Percentiles rank a stretch among this genome's conserved stretches.
Evolutionary conservation across 2,329 filamentous ascomycete genomes (phyloP).

Genomic region (Nectriaceae sp.): DNA sequence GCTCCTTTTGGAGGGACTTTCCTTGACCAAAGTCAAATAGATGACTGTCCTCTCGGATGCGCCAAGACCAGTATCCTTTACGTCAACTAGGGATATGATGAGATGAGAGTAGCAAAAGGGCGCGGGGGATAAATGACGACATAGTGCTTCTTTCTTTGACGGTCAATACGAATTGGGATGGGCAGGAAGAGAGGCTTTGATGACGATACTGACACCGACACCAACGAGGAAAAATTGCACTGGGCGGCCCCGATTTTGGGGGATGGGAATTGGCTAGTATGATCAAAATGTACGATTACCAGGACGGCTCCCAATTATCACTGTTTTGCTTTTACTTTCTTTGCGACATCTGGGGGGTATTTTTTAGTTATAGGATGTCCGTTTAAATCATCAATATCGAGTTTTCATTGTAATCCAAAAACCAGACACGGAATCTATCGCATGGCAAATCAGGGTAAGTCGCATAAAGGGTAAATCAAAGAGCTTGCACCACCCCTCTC

Average conservation of each 20-base stretch:
- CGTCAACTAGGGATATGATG: constrained; percentile 15
- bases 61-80: constrained; percentile 15
- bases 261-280: constrained; percentile 25
- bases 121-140: constrained; percentile 22
- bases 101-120: constrained; percentile 18
- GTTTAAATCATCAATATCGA: not conserved
- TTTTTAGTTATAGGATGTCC: not conserved
- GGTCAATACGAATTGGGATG: constrained; percentile 13
- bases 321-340: constrained; percentile 13
- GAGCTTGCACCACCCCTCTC: too few species aligned
- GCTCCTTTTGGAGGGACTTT: constrained; percentile 32
- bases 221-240: constrained; percentile 17
- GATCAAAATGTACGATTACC: constrained; percentile 31
- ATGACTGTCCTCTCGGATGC: constrained; percentile 26
- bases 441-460: not conserved
- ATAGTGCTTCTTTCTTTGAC: constrained; percentile 21
- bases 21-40: constrained; percentile 39
- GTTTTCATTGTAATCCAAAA: not conserved
- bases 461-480: too few species aligned
- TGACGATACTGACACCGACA: constrained; percentile 13
- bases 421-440: not conserved
- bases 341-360: constrained; percentile 7
- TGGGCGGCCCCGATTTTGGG: constrained; percentile 17
- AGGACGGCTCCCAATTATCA: constrained; percentile 19
- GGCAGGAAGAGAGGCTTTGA: constrained; percentile 9